These are phyloP conservation scores for Globisporangium abappressorium DNA, from an alignment of 352 stramenopile species.

Conservation along the genomic window DNA sequence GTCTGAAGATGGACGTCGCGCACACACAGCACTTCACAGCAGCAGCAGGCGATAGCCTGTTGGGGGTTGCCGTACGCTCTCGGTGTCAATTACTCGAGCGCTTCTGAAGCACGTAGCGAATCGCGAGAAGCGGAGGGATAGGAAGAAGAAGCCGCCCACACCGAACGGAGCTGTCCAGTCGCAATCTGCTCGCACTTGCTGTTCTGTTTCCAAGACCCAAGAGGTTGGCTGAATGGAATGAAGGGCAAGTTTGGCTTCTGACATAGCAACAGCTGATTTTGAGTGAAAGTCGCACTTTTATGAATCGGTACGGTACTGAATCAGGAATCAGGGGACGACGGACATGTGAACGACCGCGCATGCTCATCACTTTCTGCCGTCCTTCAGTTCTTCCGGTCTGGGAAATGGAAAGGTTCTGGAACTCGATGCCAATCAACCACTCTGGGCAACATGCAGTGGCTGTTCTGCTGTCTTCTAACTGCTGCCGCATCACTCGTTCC, in stretches of 20 bases:
- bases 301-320: background rate
- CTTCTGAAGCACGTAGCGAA: background rate
- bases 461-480: too few relatives aligned
- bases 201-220: background rate
- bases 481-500: too few relatives aligned
- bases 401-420: too few relatives aligned
- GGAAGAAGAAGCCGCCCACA: background rate
- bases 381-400: background rate
- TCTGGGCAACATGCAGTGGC: too few relatives aligned
- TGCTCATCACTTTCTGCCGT: background rate
- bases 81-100: background rate
- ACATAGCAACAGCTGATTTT: background rate
- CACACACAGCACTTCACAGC: background rate
- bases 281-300: background rate
- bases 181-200: background rate
- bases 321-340: background rate
- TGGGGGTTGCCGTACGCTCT: background rate
- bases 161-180: background rate
- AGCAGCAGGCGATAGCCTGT: background rate
- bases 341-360: background rate
- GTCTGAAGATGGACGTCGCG: background rate
- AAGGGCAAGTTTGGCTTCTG: background rate
- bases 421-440: too few relatives aligned
- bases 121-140: background rate
- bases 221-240: constrained; percentile 1